Conservation (phyloP, 345 rosid species). For the Rhodamnia argentea region DNA sequence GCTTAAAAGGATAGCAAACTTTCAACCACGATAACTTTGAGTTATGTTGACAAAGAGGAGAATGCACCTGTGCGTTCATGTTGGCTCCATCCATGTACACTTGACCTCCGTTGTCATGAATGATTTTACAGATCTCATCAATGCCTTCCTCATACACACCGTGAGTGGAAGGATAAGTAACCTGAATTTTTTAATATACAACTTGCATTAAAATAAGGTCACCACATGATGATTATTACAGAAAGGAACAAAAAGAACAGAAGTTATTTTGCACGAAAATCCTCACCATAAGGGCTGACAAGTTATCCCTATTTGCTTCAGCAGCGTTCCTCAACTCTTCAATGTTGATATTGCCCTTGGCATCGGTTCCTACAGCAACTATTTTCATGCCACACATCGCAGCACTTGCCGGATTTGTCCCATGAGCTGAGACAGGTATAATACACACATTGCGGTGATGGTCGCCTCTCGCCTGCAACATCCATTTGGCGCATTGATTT, state of each 20-base stretch:
- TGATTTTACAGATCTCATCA: conserved; percentile 86
- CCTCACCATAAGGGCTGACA: conserved; percentile 83
- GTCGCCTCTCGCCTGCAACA: conserved; percentile 83
- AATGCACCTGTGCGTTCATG: conserved; percentile 96
- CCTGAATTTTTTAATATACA: conserved; percentile 24
- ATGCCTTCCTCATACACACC: conserved; percentile 98
- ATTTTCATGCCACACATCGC: conserved; percentile 99
- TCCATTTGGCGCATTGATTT: not conserved
- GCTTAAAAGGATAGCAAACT: not conserved
- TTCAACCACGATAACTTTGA: not conserved
- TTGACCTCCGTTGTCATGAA: conserved; percentile 96
- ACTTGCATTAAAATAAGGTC: not conserved
- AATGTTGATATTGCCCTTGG: conserved; percentile 95
- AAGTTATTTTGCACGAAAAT: not conserved
- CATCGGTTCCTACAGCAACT: conserved; percentile 87
- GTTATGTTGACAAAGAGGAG: not conserved
- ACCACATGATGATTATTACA: not conserved
- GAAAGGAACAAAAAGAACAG: not conserved
- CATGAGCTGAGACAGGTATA: conserved; percentile 98
- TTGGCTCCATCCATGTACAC: conserved; percentile 99
- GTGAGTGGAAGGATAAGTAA: conserved; percentile 96
- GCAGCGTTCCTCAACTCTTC: conserved; percentile 88
- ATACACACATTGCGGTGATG: conserved; percentile 95
- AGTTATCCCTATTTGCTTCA: conserved; percentile 75
- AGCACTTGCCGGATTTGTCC: conserved; percentile 99